Conservation (phyloP, 306 rosid genomes). For the Boehmeria nivea region DNA sequence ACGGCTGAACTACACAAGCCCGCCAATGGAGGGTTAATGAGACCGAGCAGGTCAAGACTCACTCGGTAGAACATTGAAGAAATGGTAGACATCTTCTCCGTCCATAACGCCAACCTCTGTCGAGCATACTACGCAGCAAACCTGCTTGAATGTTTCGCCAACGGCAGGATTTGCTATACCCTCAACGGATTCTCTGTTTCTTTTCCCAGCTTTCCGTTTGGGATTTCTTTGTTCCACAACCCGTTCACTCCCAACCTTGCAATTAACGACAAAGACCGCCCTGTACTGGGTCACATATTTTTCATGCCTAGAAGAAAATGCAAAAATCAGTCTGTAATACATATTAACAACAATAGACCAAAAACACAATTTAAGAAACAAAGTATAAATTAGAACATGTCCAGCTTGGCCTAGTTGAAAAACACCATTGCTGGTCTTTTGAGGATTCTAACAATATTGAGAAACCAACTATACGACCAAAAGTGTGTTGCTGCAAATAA, state of each 20-base stretch:
- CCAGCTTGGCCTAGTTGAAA: no score
- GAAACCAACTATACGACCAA: no score
- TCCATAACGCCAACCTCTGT: conserved; percentile 69
- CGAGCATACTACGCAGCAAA: conserved; percentile 57
- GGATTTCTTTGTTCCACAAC: conserved; percentile 23
- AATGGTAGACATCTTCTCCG: conserved; percentile 64
- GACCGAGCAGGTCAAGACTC: conserved; percentile 26
- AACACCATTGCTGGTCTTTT: no score
- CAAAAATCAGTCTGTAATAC: no score
- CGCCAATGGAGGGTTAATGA: neutral
- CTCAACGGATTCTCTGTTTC: conserved; percentile 26
- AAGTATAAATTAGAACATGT: no score
- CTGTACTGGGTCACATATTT: conserved; percentile 69
- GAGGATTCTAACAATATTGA: no score
- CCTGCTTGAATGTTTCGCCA: conserved; percentile 48
- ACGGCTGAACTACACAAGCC: neutral
- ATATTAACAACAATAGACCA: no score
- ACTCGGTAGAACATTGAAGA: conserved; percentile 60
- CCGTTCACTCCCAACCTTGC: conserved; percentile 43
- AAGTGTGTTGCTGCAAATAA: no score
- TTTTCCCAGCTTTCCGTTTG: conserved; percentile 32
- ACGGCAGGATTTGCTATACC: conserved; percentile 24
- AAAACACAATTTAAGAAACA: no score
- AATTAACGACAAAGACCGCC: conserved; percentile 63
- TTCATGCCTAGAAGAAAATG: conserved; percentile 51